These are phyloP conservation scores for Malania oleifera DNA, from an alignment of 164 flowering plant genomes.

Conservation along the genomic window DNA sequence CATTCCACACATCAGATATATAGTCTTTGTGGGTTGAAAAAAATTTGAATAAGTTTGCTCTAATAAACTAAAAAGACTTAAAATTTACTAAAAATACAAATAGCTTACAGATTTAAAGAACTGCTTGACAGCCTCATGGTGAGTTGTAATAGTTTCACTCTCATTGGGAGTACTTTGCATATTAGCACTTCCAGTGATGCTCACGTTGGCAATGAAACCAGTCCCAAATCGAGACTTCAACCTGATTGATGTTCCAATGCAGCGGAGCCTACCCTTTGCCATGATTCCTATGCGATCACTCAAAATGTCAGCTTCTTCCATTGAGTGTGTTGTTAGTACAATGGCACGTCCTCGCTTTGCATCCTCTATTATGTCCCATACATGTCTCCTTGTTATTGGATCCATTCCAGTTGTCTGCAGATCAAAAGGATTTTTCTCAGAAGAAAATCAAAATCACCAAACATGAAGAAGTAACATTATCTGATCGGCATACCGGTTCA, in stretches of 20 bases:
- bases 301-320: constrained; percentile 98
- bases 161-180: constrained; percentile 30
- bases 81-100: too few relatives aligned
- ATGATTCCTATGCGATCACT: constrained; percentile 94
- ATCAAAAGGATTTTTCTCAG: constrained; percentile 8
- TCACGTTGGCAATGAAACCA: constrained; percentile 75
- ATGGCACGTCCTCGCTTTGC: constrained; percentile 89
- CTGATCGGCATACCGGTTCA: constrained; percentile 50
- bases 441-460: not conserved
- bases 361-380: constrained; percentile 93
- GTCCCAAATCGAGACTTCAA: constrained; percentile 88
- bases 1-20: constrained; percentile 13
- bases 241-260: constrained; percentile 95
- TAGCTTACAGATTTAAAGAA: constrained; percentile 71
- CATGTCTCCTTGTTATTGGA: constrained; percentile 92
- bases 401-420: constrained; percentile 99
- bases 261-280: constrained; percentile 96
- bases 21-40: not conserved
- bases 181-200: constrained; percentile 41
- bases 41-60: not conserved
- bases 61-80: too few relatives aligned
- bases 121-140: constrained; percentile 62
- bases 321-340: constrained; percentile 91
- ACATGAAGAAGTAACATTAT: not conserved
- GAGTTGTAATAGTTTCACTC: constrained; percentile 14